Conservation (phyloP, 2,329 filamentous ascomycete genomes). For the Pseudogymnoascus sp. region DNA sequence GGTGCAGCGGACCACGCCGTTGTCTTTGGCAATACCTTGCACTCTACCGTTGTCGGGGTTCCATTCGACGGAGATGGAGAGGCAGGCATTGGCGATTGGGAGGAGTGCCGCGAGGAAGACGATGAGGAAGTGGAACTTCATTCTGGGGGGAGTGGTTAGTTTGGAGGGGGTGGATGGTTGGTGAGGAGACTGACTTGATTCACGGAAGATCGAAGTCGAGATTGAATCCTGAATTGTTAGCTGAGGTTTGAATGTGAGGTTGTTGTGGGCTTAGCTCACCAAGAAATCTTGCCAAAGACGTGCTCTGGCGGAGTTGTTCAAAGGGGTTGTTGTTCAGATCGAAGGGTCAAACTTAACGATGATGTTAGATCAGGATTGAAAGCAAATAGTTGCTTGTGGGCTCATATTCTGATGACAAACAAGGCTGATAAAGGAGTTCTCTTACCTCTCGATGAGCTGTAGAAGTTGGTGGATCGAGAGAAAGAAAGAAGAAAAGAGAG, state of each 20-base stretch:
- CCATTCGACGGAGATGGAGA: background rate
- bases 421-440: background rate
- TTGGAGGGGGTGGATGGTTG: background rate
- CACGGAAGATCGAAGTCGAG: background rate
- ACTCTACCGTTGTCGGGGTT: background rate
- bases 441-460: background rate
- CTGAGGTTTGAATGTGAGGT: background rate
- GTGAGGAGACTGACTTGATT: background rate
- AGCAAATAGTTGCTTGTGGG: background rate
- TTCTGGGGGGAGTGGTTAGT: background rate
- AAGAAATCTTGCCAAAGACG: background rate
- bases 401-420: background rate
- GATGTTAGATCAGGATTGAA: background rate
- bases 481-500: background rate
- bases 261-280: background rate
- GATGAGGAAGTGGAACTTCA: background rate
- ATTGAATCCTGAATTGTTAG: background rate
- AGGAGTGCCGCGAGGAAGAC: background rate
- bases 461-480: background rate
- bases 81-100: background rate
- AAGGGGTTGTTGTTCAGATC: background rate
- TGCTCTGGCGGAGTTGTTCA: background rate
- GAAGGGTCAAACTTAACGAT: background rate
- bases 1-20: background rate
- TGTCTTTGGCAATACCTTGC: background rate